Conservation (phyloP, 192 early-diverging fungal genomes). For the Backusella circina region DNA sequence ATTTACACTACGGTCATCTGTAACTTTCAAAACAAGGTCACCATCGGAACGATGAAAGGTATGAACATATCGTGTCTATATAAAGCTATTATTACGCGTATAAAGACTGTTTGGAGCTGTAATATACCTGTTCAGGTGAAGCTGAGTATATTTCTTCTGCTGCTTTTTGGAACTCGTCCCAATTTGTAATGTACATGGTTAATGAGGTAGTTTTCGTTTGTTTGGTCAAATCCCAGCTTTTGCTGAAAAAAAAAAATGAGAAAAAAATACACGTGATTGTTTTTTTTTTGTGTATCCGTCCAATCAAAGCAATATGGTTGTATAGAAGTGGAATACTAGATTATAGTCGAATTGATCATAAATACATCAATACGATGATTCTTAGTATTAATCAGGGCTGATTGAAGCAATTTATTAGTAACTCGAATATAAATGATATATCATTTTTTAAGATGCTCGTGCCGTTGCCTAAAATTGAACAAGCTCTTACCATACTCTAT, state of each 20-base stretch:
- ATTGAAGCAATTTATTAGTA: too few relatives aligned
- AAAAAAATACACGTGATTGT: not conserved
- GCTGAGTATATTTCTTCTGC: slow-evolving; percentile 64
- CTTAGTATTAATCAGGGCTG: too few relatives aligned
- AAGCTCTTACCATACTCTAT: too few relatives aligned
- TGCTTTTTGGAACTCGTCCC: slow-evolving; percentile 76
- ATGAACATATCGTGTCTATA: slow-evolving; percentile 64
- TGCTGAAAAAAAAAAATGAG: too few relatives aligned
- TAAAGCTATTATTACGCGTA: not conserved
- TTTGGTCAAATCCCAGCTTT: too few relatives aligned
- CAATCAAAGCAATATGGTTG: not conserved
- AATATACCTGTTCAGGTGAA: slow-evolving; percentile 56
- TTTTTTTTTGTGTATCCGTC: not conserved
- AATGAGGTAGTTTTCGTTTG: too few relatives aligned
- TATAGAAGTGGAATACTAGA: too few relatives aligned
- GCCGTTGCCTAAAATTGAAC: too few relatives aligned
- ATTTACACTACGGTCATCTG: slow-evolving; percentile 65
- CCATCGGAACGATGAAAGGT: slow-evolving; percentile 66
- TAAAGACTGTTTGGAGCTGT: not conserved
- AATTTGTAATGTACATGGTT: slow-evolving; percentile 57
- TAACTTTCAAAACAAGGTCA: slow-evolving; percentile 70
- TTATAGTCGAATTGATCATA: not conserved
- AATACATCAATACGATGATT: too few relatives aligned
- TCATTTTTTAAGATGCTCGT: too few relatives aligned
- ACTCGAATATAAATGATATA: too few relatives aligned